A percentile compares a stretch with the other conserved stretches of the same genome.
Evolutionary conservation across 1,139 yeast genomes (phyloP).

Genomic region (Lodderomyces margitis): DNA sequence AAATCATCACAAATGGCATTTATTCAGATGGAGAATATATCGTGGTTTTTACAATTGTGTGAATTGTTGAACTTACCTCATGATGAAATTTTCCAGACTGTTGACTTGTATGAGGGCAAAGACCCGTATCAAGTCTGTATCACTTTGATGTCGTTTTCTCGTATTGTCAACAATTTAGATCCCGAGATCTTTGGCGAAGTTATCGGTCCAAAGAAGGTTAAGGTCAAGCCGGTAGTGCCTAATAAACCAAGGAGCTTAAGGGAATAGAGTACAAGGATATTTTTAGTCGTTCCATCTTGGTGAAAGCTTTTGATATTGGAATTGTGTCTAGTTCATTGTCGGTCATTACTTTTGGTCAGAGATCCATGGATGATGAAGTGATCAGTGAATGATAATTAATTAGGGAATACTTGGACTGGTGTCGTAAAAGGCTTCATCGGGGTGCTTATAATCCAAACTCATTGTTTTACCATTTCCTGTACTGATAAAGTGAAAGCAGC

Average conservation of each 20-base stretch:
- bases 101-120: conserved; percentile 68
- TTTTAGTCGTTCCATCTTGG: neutral
- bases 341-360: too few relatives aligned
- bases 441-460: too few relatives aligned
- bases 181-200: conserved; percentile 24
- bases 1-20: conserved; percentile 78
- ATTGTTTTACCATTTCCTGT: too few relatives aligned
- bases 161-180: conserved; percentile 43
- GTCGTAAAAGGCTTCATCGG: too few relatives aligned
- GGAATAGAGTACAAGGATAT: neutral
- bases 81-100: conserved; percentile 80
- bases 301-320: neutral
- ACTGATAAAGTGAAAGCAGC: too few relatives aligned
- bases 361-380: too few relatives aligned
- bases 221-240: conserved; percentile 38
- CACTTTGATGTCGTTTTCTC: conserved; percentile 69
- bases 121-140: conserved; percentile 80
- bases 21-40: conserved; percentile 85
- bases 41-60: conserved; percentile 64
- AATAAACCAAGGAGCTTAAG: conserved; percentile 25
- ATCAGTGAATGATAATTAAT: too few relatives aligned
- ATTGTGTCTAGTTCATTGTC: too few relatives aligned
- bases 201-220: conserved; percentile 38
- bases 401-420: too few relatives aligned
- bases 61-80: conserved; percentile 69